These are phyloP conservation scores for Bruguiera hainesii DNA, from an alignment of 441 rosid genomes.

Conservation along the genomic window DNA sequence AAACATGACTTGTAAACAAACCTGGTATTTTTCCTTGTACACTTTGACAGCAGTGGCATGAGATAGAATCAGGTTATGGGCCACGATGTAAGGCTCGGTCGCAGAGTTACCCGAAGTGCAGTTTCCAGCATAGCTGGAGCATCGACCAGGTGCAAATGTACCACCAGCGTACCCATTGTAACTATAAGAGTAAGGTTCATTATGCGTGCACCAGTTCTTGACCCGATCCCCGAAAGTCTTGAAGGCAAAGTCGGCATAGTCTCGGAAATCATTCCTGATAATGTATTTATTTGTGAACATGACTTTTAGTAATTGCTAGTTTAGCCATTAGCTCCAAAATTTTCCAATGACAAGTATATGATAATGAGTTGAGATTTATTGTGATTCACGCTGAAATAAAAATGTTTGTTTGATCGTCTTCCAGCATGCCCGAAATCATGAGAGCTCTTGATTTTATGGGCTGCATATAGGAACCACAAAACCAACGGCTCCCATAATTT, in stretches of 20 bases:
- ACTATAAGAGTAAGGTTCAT: slow-evolving; percentile 14
- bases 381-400: too few species aligned
- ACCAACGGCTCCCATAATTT: too few species aligned
- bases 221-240: slow-evolving; percentile 24
- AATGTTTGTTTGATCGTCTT: too few species aligned
- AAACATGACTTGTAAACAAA: background rate
- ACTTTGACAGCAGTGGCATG: slow-evolving; percentile 20
- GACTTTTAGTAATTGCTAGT: too few species aligned
- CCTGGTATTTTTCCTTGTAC: slow-evolving; percentile 28
- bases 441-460: too few species aligned
- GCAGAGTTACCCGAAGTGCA: slow-evolving; percentile 24
- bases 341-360: too few species aligned
- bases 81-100: slow-evolving; percentile 22
- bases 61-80: slow-evolving; percentile 24
- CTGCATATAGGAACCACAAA: too few species aligned
- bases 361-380: too few species aligned
- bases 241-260: slow-evolving; percentile 23
- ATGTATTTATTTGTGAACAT: background rate
- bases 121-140: slow-evolving; percentile 17
- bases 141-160: slow-evolving; percentile 22
- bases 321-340: too few species aligned
- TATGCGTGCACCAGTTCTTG: slow-evolving; percentile 23
- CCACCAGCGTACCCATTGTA: slow-evolving; percentile 13
- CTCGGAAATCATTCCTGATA: slow-evolving; percentile 16
- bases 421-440: too few species aligned